Evolutionary conservation across 1,139 yeast species (phyloP).

Genomic region (Wickerhamomyces sp.): DNA sequence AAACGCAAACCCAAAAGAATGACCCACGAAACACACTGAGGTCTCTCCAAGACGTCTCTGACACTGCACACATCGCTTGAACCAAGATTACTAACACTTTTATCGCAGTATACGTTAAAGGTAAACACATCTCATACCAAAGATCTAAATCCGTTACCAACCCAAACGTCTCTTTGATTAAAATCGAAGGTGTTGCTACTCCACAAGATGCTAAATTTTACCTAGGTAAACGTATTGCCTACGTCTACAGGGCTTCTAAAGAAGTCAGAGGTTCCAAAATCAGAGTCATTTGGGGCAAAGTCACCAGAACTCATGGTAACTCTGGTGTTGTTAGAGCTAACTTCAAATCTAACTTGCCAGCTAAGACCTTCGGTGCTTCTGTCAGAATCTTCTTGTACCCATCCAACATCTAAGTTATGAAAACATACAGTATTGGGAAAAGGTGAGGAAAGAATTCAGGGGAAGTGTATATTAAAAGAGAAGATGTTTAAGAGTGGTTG

Average conservation of each 20-base stretch:
- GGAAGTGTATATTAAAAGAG: constrained; percentile 3
- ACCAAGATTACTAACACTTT: constrained; percentile 37
- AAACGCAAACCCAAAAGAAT: no score
- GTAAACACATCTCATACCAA: constrained; percentile 99
- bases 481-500: constrained; percentile 1
- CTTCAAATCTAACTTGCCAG: constrained; percentile 98
- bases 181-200: constrained; percentile 91
- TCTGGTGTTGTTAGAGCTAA: constrained; percentile 97
- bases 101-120: constrained; percentile 92
- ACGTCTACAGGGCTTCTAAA: constrained; percentile 98
- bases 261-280: constrained; percentile 98
- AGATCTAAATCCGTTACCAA: constrained; percentile 98
- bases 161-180: constrained; percentile 96
- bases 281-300: constrained; percentile 99
- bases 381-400: constrained; percentile 99
- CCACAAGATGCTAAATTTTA: constrained; percentile 96
- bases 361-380: constrained; percentile 99
- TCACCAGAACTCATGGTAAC: constrained; percentile 98
- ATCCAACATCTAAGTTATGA: constrained; percentile 83
- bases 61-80: no score
- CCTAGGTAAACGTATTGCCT: constrained; percentile 99
- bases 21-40: no score
- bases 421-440: background rate
- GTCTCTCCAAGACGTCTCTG: no score
- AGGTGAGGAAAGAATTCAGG: constrained; percentile 1